Base-by-base conservation (phyloP, 176 grass and related monocot genomes). In the Leersia perrieri region DNA sequence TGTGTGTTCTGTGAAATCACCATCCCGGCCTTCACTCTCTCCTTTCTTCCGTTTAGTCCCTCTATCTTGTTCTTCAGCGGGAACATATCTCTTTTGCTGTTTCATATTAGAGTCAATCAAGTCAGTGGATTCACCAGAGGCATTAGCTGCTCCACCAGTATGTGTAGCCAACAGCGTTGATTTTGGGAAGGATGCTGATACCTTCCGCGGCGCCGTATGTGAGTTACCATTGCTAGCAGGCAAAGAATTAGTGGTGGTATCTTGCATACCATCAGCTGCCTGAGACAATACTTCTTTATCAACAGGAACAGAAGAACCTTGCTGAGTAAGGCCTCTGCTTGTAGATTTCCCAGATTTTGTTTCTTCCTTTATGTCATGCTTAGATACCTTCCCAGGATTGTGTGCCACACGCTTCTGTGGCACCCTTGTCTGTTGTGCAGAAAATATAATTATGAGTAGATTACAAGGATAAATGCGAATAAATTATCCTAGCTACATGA, bases 31-130 rank as follows among this genome's bases (percentile, higher is more conserved):
- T 73, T 94, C 89, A 85, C 15, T 76, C 49, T 95, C 93, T 42
- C 92, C 93, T 80, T 93, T 99, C 74, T 87, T 95, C 42, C 91
- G 85, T 91, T 99, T 99, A 69, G 45, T 76, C 64, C 81, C 58
- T 81, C 83, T 93, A 71, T 99, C 93, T 72, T 89, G 90, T 71
- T 93, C 93, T 78, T 99, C 93, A 76, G 35, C 39, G 27, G 62
- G 80, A 61, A 40, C 67, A 77, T 53, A 33, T 83, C 85, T 95
- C 78, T 91, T 99, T 85, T 91, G 92, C 75, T 85, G 88, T 86
- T 82, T 99, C 68, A 70, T 30, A 22, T 69, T 60, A 76, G 84
- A 75, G 68, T 94, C 85, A 77, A 74, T 84, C 45, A 81, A 47
- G 71, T 85, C 88, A 68, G 72, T 63, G 81, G 45, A 79, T 70